Base-by-base conservation (phyloP, 257 asterid species). In the Fraxinus cuspidata region DNA sequence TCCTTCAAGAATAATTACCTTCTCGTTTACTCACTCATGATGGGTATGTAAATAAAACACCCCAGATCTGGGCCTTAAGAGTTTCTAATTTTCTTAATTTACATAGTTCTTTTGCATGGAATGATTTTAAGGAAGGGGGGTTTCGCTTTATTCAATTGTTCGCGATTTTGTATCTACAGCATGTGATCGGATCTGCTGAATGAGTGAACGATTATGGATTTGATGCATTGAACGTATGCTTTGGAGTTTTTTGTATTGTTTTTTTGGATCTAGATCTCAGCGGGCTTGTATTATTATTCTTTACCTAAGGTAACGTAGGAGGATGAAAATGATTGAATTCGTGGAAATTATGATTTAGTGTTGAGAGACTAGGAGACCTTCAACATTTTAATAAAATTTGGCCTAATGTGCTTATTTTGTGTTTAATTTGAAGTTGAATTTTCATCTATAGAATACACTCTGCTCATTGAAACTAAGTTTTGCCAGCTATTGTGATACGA, bases 1-100 rank as follows among this genome's bases (percentile, higher is more conserved):
- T 89, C 98, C 3, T 92, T 94, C 88, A 94, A 92, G 91, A 94
- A 94, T 81, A 94, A 87, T 87, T 94, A 94, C 90, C 83, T 94
- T 85, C 82, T 94, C n/a, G 98, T 94, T 3, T 94, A 92, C 88
- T 94, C 98, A 40, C 96, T 94, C 73, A 94, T 94, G 98, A 94
- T 94, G 98, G 98, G 97, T 94, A 81, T 5, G 90, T 86, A 13
- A 70, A 1, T 73, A 31, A 18, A 51, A 37, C 8, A 16, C 15
- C 68, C 27, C 74, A 76, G 88, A 79, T 79, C 87, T 81, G 78
- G 70, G 23, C 51, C 31, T 74, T 34, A 38, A n/a, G 3, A 12
- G 27, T 12, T 81, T 16, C 15, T 38, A 40, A 77, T 37, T 77
- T 40, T 72, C 51, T 18, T 70, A 40, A 15, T 64, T 16, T 72